These are phyloP conservation scores for Termitomyces sp. DNA, from an alignment of 1,284 basidiomycete genomes.

Conservation along the genomic window DNA sequence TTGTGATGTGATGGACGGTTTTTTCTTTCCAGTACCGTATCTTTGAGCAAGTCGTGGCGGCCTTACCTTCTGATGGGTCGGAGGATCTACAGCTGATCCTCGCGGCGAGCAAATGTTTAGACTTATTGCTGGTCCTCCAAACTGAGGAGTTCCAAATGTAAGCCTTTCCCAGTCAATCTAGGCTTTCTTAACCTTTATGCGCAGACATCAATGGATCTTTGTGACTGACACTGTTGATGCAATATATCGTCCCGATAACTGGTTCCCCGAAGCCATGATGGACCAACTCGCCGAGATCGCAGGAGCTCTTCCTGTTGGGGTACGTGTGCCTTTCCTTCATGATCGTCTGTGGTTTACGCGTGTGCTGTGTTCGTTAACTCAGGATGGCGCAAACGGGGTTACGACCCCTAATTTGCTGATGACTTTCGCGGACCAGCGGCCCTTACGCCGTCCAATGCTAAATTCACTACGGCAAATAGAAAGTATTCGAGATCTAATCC, in stretches of 20 bases:
- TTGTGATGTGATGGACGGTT: neutral
- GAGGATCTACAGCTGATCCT: slow-evolving; percentile 82
- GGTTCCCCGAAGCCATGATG: slow-evolving; percentile 82
- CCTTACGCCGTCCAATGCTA: slow-evolving; percentile 72
- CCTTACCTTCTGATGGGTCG: slow-evolving; percentile 69
- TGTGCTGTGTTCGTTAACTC: slow-evolving; percentile 2
- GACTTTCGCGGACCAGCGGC: slow-evolving; percentile 31
- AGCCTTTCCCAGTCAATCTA: slow-evolving; percentile 21
- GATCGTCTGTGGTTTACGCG: neutral
- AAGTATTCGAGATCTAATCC: slow-evolving; percentile 75
- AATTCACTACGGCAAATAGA: slow-evolving; percentile 64
- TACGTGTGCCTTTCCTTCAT: slow-evolving; percentile 19
- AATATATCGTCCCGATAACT: slow-evolving; percentile 81
- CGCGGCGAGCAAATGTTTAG: slow-evolving; percentile 90
- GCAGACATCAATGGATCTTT: slow-evolving; percentile 98
- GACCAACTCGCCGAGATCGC: slow-evolving; percentile 87
- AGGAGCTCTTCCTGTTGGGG: slow-evolving; percentile 52
- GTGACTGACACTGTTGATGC: slow-evolving; percentile 97
- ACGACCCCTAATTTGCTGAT: slow-evolving; percentile 23
- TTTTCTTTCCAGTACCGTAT: slow-evolving; percentile 56
- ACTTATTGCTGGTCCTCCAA: slow-evolving; percentile 86
- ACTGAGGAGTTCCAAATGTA: slow-evolving; percentile 98
- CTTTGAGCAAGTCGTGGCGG: slow-evolving; percentile 62
- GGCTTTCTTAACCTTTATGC: neutral
- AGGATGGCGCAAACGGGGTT: slow-evolving; percentile 20